Evolutionary conservation across 805 yeast species (phyloP), one percentile per base, ranked within the genome.

Genomic region (Peterozyma toletana): DNA sequence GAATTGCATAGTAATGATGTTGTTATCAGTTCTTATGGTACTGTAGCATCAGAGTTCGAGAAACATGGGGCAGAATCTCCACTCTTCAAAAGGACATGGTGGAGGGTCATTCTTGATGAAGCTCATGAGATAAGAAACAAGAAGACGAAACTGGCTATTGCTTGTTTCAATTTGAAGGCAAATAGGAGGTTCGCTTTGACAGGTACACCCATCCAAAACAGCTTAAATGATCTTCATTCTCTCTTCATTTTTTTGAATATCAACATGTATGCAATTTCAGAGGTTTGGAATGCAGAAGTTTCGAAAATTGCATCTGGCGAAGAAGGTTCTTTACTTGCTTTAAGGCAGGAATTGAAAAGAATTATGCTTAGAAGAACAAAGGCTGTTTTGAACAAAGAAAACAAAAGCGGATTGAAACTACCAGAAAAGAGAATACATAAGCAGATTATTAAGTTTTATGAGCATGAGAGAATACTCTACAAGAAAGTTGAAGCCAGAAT

Each of bases 161-260:
- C 81, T 0, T 65, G 73, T 47, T 64, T 62, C 38, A 56, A 60
- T 5, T 43, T 81, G 7, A 54, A 64, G 27, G 57, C 76, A 17
- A 43, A 52, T 1, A 68, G 71, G 43, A 62, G 83, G 38, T 78
- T 84, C 82, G 70, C 78, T 29, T 61, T 80, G 4, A 77, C 84
- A 2, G 86, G 86, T 42, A 80, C 86, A 0, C 86, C 86, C 0
- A 57, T 80, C 35, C 86, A 80, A 57, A 80, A 80, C 50, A 65
- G 63, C 33, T 61, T 76, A 40, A 70, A 63, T 38, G 86, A 80
- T 41, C 56, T 80, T 13, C 73, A 68, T 50, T 68, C 84, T 1
- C 56, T 78, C 17, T 58, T 80, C 33, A 48, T 59, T 21, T 80
- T 74, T 52, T 33, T 43, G 30, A 48, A 14, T 27, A 40, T 39